Conservation (phyloP, 2,329 filamentous ascomycete genomes). For the Trichoderma breve region DNA sequence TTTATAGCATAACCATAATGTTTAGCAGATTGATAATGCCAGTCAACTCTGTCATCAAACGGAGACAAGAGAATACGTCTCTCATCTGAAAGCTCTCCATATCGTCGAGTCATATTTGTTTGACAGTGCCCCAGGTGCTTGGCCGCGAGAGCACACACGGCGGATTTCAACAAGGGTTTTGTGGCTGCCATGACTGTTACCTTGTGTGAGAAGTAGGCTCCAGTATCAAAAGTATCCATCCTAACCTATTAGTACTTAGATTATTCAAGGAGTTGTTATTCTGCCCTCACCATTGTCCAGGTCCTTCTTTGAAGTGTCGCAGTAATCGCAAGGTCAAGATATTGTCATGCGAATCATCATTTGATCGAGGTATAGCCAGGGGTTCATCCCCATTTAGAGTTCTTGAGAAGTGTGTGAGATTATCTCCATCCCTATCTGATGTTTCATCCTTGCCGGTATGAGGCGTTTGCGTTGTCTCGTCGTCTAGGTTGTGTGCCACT, state of each 20-base stretch:
- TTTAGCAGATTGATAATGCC: slow-evolving; percentile 11
- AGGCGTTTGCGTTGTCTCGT: not conserved
- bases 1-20: slow-evolving; percentile 2
- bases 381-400: not conserved
- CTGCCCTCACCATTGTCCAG: not conserved
- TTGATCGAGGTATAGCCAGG: not conserved
- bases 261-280: no score
- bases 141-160: slow-evolving; percentile 4
- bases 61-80: not conserved
- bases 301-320: slow-evolving; percentile 9
- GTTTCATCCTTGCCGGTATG: not conserved
- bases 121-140: slow-evolving; percentile 3
- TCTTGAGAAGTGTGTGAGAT: not conserved
- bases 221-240: slow-evolving; percentile 15
- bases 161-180: slow-evolving; percentile 7
- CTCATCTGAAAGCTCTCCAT: not conserved
- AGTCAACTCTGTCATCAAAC: not conserved
- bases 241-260: not conserved
- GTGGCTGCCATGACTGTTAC: slow-evolving; percentile 11
- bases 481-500: not conserved
- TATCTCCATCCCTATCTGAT: not conserved
- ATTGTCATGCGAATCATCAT: not conserved
- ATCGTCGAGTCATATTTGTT: not conserved
- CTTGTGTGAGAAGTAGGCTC: slow-evolving; percentile 9
- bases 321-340: not conserved